A percentile compares a stretch with the other conserved stretches of the same genome.
phyloP scores from a whole-genome alignment of 2,329 filamentous ascomycete species.

The Beauveria rudraprayagi region DNA sequence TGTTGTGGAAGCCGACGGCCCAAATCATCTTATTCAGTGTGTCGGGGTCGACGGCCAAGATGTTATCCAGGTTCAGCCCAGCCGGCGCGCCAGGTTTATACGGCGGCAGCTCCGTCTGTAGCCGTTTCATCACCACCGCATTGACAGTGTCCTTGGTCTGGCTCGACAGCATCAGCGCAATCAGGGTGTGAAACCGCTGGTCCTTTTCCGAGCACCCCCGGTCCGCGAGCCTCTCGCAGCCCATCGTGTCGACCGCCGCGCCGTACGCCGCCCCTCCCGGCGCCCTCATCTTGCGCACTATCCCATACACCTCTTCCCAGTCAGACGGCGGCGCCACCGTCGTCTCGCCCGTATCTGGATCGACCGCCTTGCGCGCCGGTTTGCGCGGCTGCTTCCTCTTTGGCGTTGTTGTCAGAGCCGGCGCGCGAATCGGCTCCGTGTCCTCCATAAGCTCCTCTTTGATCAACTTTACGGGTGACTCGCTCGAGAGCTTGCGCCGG shows the following conservation, averaged over 20 bases:
- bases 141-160: slow-evolving; percentile 94
- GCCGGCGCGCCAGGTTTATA: slow-evolving; percentile 32
- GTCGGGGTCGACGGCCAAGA: slow-evolving; percentile 62
- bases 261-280: slow-evolving; percentile 47
- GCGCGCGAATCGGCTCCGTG: not conserved
- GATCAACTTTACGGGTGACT: slow-evolving; percentile 14
- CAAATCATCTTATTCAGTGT: slow-evolving; percentile 66
- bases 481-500: slow-evolving; percentile 20
- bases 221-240: slow-evolving; percentile 70
- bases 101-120: slow-evolving; percentile 66
- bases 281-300: slow-evolving; percentile 68
- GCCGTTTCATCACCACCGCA: slow-evolving; percentile 68
- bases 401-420: slow-evolving; percentile 33
- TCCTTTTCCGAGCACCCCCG: slow-evolving; percentile 40
- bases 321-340: slow-evolving; percentile 57
- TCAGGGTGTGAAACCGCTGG: slow-evolving; percentile 75
- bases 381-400: slow-evolving; percentile 30
- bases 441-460: slow-evolving; percentile 12
- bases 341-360: slow-evolving; percentile 31
- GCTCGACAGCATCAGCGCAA: slow-evolving; percentile 82
- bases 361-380: slow-evolving; percentile 36
- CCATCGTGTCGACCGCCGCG: slow-evolving; percentile 96
- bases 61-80: slow-evolving; percentile 65
- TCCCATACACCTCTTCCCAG: slow-evolving; percentile 76
- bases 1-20: slow-evolving; percentile 89